phyloP scores from a whole-genome alignment of 768 basidiomycete genomes.

The Lactarius psammicola region DNA sequence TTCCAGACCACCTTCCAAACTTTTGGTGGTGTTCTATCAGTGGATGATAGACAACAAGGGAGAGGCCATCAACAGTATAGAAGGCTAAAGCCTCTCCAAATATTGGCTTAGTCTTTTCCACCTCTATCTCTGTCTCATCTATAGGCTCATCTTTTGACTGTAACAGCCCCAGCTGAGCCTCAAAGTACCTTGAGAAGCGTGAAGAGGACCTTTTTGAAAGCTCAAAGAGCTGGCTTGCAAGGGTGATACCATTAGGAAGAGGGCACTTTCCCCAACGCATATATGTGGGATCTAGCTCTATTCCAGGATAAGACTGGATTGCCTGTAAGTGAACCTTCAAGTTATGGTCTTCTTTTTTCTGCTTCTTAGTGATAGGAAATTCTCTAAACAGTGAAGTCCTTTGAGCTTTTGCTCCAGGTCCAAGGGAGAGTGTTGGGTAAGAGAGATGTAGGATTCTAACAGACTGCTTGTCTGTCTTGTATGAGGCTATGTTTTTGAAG shows the following conservation, averaged over 20 bases:
- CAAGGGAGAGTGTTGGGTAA: constrained; percentile 24
- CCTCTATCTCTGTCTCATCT: neutral
- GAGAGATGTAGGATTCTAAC: neutral
- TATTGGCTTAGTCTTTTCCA: neutral
- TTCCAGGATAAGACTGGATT: neutral
- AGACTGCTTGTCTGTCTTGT: no score
- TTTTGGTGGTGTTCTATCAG: neutral
- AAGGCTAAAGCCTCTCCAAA: neutral
- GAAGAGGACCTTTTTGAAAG: neutral
- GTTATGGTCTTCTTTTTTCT: neutral
- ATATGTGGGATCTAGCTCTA: neutral
- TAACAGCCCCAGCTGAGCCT: neutral
- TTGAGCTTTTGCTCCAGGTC: constrained; percentile 11
- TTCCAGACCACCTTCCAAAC: neutral
- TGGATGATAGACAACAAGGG: no score
- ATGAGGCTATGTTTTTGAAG: no score
- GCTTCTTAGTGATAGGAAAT: neutral
- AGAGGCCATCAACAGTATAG: neutral
- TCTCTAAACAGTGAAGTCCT: neutral
- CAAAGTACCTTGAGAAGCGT: neutral
- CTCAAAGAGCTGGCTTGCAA: neutral
- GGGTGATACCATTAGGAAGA: neutral
- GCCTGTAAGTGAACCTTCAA: neutral
- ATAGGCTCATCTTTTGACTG: neutral
- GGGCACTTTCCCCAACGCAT: neutral